These are phyloP conservation scores for Incumbomyces lentus DNA, from an alignment of 2,329 filamentous ascomycete species.

Conservation along the genomic window DNA sequence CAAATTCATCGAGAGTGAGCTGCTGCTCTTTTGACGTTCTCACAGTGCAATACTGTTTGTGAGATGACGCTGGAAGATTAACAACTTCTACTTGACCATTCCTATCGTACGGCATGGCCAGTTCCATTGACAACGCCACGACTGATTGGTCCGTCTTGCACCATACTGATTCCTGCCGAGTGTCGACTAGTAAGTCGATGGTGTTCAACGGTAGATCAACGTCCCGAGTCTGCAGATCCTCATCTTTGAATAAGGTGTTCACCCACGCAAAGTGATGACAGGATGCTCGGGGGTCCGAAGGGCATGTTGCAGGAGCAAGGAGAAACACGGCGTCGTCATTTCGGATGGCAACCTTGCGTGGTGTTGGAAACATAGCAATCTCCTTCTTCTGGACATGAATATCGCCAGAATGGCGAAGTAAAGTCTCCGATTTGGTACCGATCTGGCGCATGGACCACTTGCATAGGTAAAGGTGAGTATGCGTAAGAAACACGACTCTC, in stretches of 20 bases:
- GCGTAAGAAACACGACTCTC: constrained; percentile 62
- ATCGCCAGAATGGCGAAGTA: constrained; percentile 8
- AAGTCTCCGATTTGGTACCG: constrained; percentile 23
- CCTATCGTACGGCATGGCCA: neutral
- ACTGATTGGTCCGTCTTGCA: neutral
- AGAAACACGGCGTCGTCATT: constrained; percentile 34
- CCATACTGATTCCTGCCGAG: constrained; percentile 9
- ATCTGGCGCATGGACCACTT: constrained; percentile 46
- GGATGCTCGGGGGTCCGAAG: neutral
- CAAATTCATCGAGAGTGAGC: constrained; percentile 45
- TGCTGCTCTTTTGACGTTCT: neutral
- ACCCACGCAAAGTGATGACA: constrained; percentile 1
- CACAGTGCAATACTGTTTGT: neutral
- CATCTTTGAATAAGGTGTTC: neutral
- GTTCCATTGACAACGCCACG: neutral
- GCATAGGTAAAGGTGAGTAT: constrained; percentile 56
- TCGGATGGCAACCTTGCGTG: constrained; percentile 37
- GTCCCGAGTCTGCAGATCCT: neutral
- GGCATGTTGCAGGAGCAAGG: constrained; percentile 23
- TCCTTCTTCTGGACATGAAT: neutral
- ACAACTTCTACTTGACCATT: neutral
- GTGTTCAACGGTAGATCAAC: neutral
- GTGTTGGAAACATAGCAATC: neutral
- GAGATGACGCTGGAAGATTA: neutral
- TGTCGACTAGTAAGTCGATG: constrained; percentile 13